Evolutionary conservation across 805 yeast species (phyloP), one percentile per base, ranked within the genome.

Genomic region (Candida cerambycidarum): DNA sequence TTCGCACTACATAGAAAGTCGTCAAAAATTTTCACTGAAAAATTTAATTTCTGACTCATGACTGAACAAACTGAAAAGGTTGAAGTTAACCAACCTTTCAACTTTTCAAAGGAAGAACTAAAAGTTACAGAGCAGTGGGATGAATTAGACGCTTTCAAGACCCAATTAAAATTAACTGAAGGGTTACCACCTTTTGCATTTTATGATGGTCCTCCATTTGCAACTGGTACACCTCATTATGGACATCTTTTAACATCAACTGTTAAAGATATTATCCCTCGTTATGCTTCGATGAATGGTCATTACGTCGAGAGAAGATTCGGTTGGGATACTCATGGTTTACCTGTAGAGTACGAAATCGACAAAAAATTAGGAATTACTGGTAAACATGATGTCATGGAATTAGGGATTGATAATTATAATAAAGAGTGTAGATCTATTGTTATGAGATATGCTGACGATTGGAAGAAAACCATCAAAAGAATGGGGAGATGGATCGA

Each of bases 301-400:
- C 84, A 80, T 66, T 88, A 85, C 56, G 99, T 93, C 32, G 97
- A 88, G 69, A 87, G 99, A 71, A 80, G 98, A 58, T 93, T 93
- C 53, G 99, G 99, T 49, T 93, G 99, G 99, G 99, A 93, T 69
- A 93, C 99, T 43, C 99, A 93, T 65, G 99, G 99, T 44, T 80
- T 93, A 51, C 99, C 99, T 38, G 89, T 93, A 45, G 99, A 93
- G 73, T 97, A 93, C 65, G 97, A 92, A 67, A 93, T 93, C 57
- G 99, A 93, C 86, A 93, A 95, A 85, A 85, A 87, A 61, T 78
- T 93, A 55, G 95, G 95, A 29, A 89, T 93, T 68, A 82, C 85
- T 43, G 85, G 96, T 57, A 93, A 90, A 67, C 92, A 86, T 41
- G 99, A 93, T 61, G 99, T 93, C 45, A 80, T 89, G 84, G 79